Evolutionary conservation across 2,329 filamentous ascomycete genomes (phyloP), one percentile per base, ranked within the genome.

Genomic region (Penicillium hesseltinei): DNA sequence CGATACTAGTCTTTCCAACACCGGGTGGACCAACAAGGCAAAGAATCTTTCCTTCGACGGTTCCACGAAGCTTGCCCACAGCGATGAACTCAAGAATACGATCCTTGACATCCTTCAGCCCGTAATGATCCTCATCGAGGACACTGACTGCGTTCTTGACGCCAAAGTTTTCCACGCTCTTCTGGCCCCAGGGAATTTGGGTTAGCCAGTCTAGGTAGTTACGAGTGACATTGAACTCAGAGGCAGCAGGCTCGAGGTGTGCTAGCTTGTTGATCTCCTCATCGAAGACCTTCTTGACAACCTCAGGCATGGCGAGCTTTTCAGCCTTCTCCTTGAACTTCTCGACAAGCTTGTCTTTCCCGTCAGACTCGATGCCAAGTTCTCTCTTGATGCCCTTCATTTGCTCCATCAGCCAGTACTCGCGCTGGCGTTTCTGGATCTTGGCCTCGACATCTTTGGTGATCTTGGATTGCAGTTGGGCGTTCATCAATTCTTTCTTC

Each of bases 171-270:
- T 99, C 94, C 0, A 92, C 88, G 66, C 92, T 97, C 70, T 92
- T 85, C 74, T 94, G 90, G 47, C 94, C 94, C 94, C 94, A 99
- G 0, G 94, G 94, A 44, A 99, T 94, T 74, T 97, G 93, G 7
- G 94, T 99, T 40, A 99, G 83, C 94, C 95, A 99, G 77, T 99
- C 95, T 38, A 99, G 82, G 75, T 99, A 99, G 76, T 99, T 99
- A 60, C 95, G 84, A 23, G 94, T 99, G 43, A 99, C 95, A 66
- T 99, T 99, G 75, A 97, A 99, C 74, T 99, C 94, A 1, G 93
- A 97, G 4, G 94, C 94, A 11, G 92, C 92, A 25, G 94, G 91
- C 74, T 99, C 95, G 6, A 99, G 82, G 71, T 97, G 92, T 9
- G 92, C 91, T 44, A 99, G 84, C 80, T 99, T 99, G 80, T 95